Base-by-base conservation (phyloP, 208 protist genomes). In the Wallacemonas sp. region DNA sequence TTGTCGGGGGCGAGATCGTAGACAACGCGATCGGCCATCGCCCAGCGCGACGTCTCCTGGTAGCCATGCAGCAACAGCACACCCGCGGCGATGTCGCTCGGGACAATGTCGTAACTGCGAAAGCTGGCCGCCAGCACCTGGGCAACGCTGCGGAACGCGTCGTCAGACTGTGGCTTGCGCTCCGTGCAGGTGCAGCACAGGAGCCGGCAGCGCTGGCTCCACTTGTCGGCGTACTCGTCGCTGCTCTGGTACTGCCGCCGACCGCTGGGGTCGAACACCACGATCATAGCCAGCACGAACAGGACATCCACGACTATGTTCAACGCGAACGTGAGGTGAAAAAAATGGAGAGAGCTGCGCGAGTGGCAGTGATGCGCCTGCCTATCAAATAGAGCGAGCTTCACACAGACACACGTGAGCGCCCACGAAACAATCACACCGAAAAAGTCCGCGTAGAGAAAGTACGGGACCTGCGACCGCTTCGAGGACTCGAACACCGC, bases 51-150 rank as follows among this genome's bases (percentile, higher is more conserved):
- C 18, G 64, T 61, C 20, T 67, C 62, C 59, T 96, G 91, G 41
- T 84, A 81, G 26, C 75, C 82, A 65, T 93, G 79, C 39, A 94
- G 46, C n/a, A 96, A 74, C n/a, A 96, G 72, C 45, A 91, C 72
- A 18, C 91, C 91, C 0, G 91, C 88, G 11, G 76, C 85, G 22
- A 97, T 79, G 67, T 97, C 91, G 64, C 82, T 91, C 32, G 84
- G 86, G 12, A 94, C 91, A 49, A 97, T 74, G 71, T 93, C 87
- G 70, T 91, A 92, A 20, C 68, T 84, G n/a, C 81, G 76, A 65
- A 97, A 97, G 16, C 82, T 79, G 2, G 65, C 42, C 11, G 91
- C 87, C n/a, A 96, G 65, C 1, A 84, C 81, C 44, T 70, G 68
- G 3, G 91, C 86, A 1, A 89, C 77, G 59, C 80, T 75, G 41